phyloP scores from a whole-genome alignment of 2,329 filamentous ascomycete species.

The Hypocreales sp. region DNA sequence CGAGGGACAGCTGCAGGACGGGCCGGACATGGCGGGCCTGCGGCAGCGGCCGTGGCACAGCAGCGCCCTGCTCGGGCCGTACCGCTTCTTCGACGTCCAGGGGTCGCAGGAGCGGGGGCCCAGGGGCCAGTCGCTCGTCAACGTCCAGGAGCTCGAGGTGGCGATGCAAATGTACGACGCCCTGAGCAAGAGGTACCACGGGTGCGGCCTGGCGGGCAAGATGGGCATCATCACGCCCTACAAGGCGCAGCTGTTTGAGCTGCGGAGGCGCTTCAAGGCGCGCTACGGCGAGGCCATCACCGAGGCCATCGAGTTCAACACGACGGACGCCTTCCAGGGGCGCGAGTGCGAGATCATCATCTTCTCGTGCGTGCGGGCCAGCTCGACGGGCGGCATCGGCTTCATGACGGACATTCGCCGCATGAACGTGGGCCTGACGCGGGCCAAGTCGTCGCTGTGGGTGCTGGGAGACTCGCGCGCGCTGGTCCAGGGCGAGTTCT shows the following conservation, averaged over 20 bases:
- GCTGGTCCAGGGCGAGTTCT: conserved; percentile 76
- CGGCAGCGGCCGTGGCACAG: conserved; percentile 75
- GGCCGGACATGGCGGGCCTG: conserved; percentile 63
- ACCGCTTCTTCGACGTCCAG: conserved; percentile 92
- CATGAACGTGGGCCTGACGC: conserved; percentile 97
- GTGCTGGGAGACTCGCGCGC: conserved; percentile 86
- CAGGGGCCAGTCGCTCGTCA: conserved; percentile 80
- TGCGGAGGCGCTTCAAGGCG: conserved; percentile 59
- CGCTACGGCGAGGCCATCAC: conserved; percentile 62
- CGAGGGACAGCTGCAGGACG: conserved; percentile 73
- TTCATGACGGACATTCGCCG: conserved; percentile 96
- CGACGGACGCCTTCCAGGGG: conserved; percentile 94
- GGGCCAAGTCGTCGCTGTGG: conserved; percentile 93
- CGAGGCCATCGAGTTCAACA: conserved; percentile 88
- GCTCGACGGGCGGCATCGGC: conserved; percentile 84
- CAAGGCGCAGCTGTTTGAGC: conserved; percentile 75
- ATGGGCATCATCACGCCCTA: conserved; percentile 97
- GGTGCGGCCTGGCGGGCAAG: conserved; percentile 60
- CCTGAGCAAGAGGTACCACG: conserved; percentile 55
- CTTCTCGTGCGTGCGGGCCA: conserved; percentile 93
- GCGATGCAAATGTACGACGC: conserved; percentile 75
- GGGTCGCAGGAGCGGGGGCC: conserved; percentile 72
- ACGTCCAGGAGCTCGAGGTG: conserved; percentile 71
- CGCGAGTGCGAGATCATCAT: conserved; percentile 97
- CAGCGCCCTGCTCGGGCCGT: conserved; percentile 69